These are phyloP conservation scores for Orobanche coerulescens DNA, from an alignment of 257 asterid genomes.

Conservation along the genomic window DNA sequence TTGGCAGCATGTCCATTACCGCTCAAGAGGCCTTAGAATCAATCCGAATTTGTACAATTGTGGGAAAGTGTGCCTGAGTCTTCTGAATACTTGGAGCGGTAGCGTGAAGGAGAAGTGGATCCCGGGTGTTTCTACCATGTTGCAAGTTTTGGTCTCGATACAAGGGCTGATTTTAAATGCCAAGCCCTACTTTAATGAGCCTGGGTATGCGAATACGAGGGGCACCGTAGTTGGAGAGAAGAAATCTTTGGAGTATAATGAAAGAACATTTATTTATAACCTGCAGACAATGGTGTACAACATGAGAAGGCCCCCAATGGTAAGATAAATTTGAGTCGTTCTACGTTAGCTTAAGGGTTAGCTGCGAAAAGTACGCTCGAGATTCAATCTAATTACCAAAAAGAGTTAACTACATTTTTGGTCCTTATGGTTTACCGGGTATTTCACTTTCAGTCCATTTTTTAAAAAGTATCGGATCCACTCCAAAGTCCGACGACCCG, in stretches of 20 bases:
- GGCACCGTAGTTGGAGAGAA: constrained; percentile 51
- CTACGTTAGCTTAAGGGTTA: neutral
- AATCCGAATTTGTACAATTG: constrained; percentile 74
- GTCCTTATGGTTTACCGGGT: too few species aligned
- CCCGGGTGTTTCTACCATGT: constrained; percentile 60
- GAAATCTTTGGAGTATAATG: constrained; percentile 52
- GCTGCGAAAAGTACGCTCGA: neutral
- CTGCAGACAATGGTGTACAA: constrained; percentile 75
- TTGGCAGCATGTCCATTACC: constrained; percentile 75
- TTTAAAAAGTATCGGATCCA: too few species aligned
- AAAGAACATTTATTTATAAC: constrained; percentile 51
- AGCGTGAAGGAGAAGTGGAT: constrained; percentile 71
- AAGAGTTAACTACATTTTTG: too few species aligned
- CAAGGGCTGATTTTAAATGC: constrained; percentile 90
- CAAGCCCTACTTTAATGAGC: constrained; percentile 91
- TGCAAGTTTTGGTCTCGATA: constrained; percentile 91
- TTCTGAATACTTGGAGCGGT: constrained; percentile 91
- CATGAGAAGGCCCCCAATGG: constrained; percentile 91
- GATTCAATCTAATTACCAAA: neutral
- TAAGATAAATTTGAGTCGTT: constrained; percentile 11
- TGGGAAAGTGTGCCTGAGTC: constrained; percentile 95
- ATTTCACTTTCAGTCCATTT: too few species aligned
- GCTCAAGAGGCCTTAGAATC: constrained; percentile 83
- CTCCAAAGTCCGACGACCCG: too few species aligned
- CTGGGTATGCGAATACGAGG: constrained; percentile 50